Conservation (phyloP, 1,284 basidiomycete genomes). For the Boletus sp. region DNA sequence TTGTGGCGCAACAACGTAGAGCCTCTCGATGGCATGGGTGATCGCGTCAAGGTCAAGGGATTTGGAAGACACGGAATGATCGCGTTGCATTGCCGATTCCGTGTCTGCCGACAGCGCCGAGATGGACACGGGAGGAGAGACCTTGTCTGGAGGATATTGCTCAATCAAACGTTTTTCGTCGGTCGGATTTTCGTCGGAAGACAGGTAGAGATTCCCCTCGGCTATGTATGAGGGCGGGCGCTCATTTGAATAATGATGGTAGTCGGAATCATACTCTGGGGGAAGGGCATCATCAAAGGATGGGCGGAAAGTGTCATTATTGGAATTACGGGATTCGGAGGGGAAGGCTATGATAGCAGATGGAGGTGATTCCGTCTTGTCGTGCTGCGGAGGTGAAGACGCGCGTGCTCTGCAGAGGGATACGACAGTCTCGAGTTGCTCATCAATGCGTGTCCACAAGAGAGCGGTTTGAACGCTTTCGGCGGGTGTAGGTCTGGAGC, state of each 20-base stretch:
- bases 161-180: slow-evolving; percentile 3
- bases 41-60: slow-evolving; percentile 80
- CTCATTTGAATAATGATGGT: slow-evolving; percentile 34
- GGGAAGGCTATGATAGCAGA: not conserved
- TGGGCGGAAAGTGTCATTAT: slow-evolving; percentile 24
- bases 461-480: slow-evolving; percentile 60
- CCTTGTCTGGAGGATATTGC: slow-evolving; percentile 25
- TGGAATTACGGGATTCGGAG: not conserved
- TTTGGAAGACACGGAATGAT: slow-evolving; percentile 30
- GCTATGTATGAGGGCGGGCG: slow-evolving; percentile 60
- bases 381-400: slow-evolving; percentile 1
- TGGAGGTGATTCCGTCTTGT: not conserved
- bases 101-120: not conserved
- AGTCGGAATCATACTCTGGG: slow-evolving; percentile 61
- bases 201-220: slow-evolving; percentile 28
- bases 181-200: slow-evolving; percentile 33
- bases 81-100: slow-evolving; percentile 51
- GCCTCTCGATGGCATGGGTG: slow-evolving; percentile 79
- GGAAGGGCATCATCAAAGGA: slow-evolving; percentile 47
- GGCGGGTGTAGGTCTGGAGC: slow-evolving; percentile 40
- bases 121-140: not conserved
- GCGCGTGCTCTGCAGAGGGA: slow-evolving; percentile 59
- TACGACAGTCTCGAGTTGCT: slow-evolving; percentile 66
- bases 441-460: slow-evolving; percentile 71
- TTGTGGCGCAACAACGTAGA: slow-evolving; percentile 80